Evolutionary conservation across 2,329 filamentous ascomycete species (phyloP), one percentile per base, ranked within the genome.

Genomic region (Scedosporium aurantiacum): DNA sequence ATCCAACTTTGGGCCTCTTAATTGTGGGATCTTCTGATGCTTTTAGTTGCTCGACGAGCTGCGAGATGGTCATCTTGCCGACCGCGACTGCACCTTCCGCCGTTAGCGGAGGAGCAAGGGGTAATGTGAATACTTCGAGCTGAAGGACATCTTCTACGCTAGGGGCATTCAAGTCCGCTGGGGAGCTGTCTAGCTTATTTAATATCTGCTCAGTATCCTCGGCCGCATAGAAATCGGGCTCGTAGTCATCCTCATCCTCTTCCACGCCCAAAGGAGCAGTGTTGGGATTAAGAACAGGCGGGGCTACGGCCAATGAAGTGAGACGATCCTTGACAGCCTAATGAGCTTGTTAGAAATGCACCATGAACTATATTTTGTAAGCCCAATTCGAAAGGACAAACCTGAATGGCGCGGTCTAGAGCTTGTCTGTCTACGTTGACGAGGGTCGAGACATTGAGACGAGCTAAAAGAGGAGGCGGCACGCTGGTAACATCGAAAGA

Each of bases 401-500:
- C 64, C 21, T 63, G 56, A 40, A 65, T 63, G 32, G 64, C 64
- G 54, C 60, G 62, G 23, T 63, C 60, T 25, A 65, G 55, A 10
- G 63, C 63, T 18, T 60, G 58, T 3, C 27, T 54, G 21, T 64
- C 62, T 21, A 63, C 63, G 10, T 63, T 63, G 5, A 63, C 63
- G 62, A 99, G 78, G 5, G 95, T 84, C 37, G 86, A 87, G 47
- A 94, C 84, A n/a, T 89, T 84, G 58, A 99, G 91, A 68, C 86
- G 89, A 16, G 90, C 82, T 2, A 95, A 84, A 62, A 96, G 75
- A 23, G 90, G 83, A 10, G 85, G 76, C 2, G 91, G 89, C 50
- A 99, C 81, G 63, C 86, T 82, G 57, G 89, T 86, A 41, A 93
- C 91, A 70, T 97, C 90, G 69, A 97, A 97, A 4, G 81, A 82